Conservation (phyloP, 2,329 filamentous ascomycete species). For the Neonectria coccinea region DNA sequence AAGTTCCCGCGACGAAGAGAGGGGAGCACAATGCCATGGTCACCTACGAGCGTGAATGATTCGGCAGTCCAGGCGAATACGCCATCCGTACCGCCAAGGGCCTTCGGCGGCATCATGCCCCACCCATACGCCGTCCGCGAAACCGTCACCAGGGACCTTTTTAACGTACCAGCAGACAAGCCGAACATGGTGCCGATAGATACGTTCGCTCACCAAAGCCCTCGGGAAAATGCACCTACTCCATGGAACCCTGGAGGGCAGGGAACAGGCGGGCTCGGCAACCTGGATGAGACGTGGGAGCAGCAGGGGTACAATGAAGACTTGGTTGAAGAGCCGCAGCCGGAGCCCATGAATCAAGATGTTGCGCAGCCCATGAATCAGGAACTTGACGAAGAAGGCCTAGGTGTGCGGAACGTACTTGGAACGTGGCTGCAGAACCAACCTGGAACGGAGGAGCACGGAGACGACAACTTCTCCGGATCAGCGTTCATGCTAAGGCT, state of each 20-base stretch:
- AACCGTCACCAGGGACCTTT: conserved; percentile 36
- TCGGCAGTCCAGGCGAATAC: conserved; percentile 27
- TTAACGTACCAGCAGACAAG: conserved; percentile 1
- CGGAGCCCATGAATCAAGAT: neutral
- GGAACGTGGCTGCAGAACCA: neutral
- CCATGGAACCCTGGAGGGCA: neutral
- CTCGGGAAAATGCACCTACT: conserved; percentile 12
- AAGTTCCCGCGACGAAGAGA: conserved; percentile 23
- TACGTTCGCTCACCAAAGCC: conserved; percentile 21
- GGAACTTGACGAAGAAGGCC: neutral
- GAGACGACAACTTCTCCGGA: neutral
- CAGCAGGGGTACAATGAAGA: conserved; percentile 2
- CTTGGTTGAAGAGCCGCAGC: neutral
- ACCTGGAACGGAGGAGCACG: neutral
- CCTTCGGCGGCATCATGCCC: conserved; percentile 34
- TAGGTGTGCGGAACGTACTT: neutral
- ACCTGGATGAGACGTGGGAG: conserved; percentile 26
- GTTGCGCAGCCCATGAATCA: neutral
- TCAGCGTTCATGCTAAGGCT: neutral
- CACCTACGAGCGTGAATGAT: conserved; percentile 5
- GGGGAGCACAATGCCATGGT: conserved; percentile 28
- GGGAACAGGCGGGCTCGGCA: conserved; percentile 26
- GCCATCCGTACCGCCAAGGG: neutral
- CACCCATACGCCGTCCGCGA: conserved; percentile 38
- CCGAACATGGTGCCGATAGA: conserved; percentile 10